Evolutionary conservation across 1,284 basidiomycete genomes (phyloP), one percentile per base, ranked within the genome.

Genomic region (Ustanciosporium gigantosporum): DNA sequence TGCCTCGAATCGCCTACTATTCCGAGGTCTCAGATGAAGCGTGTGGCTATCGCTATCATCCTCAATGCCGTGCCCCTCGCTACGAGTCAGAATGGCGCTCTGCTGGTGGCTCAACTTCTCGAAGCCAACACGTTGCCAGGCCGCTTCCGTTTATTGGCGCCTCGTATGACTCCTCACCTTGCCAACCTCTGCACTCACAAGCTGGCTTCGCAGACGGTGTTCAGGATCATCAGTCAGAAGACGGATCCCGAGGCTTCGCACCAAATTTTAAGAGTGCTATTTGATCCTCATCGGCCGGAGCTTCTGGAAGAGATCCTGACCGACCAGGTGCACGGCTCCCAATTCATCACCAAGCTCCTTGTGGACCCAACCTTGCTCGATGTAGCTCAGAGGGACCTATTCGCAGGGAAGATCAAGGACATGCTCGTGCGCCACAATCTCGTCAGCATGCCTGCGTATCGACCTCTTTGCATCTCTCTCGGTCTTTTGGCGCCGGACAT

Each of bases 161-260:
- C 91, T 38, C 88, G 94, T 32, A 94, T 98, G 78, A 90, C 90
- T 0, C 91, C 95, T 31, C 93, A 98, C 78, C 83, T 98, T 27
- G 90, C 90, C 2, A 92, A 96, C 78, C 83, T 98, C 48, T 96
- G 93, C 81, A 96, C 93, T 1, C 95, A 99, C 82, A 98, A 98
- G 81, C 81, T 98, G 55, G 94, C 95, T 0, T 94, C 91, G 1
- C 83, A 92, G 64, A 95, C 93, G 0, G 90, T 98, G 27, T 82
- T 97, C 60, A 84, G 93, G 68, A 58, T 81, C 42, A 50, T 81
- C 40, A 76, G 68, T 25, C 80, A 81, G 50, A 61, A 55, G 13
- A 45, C 65, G 5, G 80, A 81, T 42, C 49, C 53, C 2, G 50
- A 66, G 7, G 77, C 80, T 5, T 64, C 74, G 11, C 40, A 65